Evolutionary conservation across 257 asterid genomes (phyloP).

Genomic region (Gynochthodes officinalis): DNA sequence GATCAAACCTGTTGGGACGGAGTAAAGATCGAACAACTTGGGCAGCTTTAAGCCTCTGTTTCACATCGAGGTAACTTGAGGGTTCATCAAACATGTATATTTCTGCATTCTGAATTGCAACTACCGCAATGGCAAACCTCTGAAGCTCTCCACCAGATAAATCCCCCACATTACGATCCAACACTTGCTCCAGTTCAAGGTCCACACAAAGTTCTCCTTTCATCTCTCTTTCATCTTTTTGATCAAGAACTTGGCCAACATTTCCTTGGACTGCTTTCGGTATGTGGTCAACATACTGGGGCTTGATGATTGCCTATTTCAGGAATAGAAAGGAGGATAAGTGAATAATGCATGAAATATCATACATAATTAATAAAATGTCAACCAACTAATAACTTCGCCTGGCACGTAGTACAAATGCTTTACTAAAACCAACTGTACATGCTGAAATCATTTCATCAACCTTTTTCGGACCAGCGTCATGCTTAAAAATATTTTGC

Average conservation of each 20-base stretch:
- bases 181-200: conserved; percentile 87
- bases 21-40: conserved; percentile 93
- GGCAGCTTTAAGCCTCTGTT: conserved; percentile 98
- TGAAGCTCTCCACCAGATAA: conserved; percentile 99
- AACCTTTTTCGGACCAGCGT: neutral
- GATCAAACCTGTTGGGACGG: conserved; percentile 68
- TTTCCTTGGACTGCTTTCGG: conserved; percentile 99
- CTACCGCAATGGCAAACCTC: conserved; percentile 97
- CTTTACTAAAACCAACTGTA: neutral
- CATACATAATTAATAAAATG: neutral
- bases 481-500: neutral
- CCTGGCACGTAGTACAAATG: neutral
- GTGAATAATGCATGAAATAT: neutral
- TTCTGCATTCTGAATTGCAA: conserved; percentile 90
- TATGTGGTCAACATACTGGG: conserved; percentile 96
- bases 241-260: conserved; percentile 94
- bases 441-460: neutral
- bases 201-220: conserved; percentile 67
- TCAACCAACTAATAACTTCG: neutral
- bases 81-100: conserved; percentile 99
- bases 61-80: conserved; percentile 98
- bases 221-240: conserved; percentile 89
- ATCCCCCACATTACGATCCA: conserved; percentile 97
- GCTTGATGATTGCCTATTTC: conserved; percentile 87
- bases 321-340: neutral